Conservation (phyloP, 306 rosid species). For the Quercus engelmannii region DNA sequence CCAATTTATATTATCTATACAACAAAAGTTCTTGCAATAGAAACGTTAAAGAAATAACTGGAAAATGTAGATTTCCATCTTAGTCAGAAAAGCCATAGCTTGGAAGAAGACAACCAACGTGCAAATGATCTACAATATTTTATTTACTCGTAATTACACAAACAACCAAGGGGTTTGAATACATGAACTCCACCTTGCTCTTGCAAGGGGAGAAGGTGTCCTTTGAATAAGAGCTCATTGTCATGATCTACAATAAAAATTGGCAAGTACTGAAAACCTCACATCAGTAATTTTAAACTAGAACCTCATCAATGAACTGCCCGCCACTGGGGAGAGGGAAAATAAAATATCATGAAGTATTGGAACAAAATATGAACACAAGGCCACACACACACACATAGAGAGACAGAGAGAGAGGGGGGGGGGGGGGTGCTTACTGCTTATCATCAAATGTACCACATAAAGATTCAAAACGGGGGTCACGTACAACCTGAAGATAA, state of each 20-base stretch:
- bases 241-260: too few species aligned
- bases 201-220: too few species aligned
- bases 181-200: too few species aligned
- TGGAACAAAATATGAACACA: neutral
- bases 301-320: neutral
- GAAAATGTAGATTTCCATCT: neutral
- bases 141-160: too few species aligned
- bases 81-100: neutral
- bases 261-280: neutral
- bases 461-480: constrained; percentile 86
- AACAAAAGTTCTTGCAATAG: neutral
- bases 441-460: constrained; percentile 55
- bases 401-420: too few species aligned
- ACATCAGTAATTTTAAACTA: neutral
- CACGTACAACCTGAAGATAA: constrained; percentile 58
- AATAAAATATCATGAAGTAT: neutral
- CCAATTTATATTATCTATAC: constrained; percentile 2
- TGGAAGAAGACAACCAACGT: neutral
- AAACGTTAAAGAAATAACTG: neutral
- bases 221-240: too few species aligned
- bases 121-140: neutral
- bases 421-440: constrained; percentile 42
- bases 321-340: neutral
- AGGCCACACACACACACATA: neutral
- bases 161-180: too few species aligned